phyloP scores from a whole-genome alignment of 805 yeast genomes.

The Lachancea mirantina region DNA sequence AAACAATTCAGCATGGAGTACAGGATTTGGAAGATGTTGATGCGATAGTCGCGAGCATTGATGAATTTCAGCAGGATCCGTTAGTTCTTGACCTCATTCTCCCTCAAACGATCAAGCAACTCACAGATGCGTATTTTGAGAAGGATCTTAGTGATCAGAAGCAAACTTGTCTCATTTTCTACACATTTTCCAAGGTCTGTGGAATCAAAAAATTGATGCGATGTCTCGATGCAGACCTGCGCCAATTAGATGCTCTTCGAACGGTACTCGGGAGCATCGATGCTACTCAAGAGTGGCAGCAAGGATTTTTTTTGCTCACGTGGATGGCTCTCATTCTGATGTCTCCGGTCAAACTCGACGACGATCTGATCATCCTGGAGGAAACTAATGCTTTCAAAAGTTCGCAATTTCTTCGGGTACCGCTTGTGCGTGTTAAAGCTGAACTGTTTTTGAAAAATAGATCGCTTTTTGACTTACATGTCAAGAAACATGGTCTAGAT shows the following conservation, averaged over 20 bases:
- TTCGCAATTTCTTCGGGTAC: slow-evolving; percentile 39
- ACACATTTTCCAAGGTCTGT: slow-evolving; percentile 56
- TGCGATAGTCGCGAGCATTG: slow-evolving; percentile 12
- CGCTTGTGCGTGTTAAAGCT: slow-evolving; percentile 29
- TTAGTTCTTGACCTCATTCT: slow-evolving; percentile 10
- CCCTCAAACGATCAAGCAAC: slow-evolving; percentile 4
- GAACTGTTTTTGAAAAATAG: slow-evolving; percentile 27
- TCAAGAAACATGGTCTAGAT: slow-evolving; percentile 10
- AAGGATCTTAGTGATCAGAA: background rate
- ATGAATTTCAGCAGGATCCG: slow-evolving; percentile 26
- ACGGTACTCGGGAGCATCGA: slow-evolving; percentile 14
- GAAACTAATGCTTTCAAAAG: slow-evolving; percentile 31
- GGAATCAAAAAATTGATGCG: slow-evolving; percentile 55
- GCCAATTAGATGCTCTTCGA: slow-evolving; percentile 37
- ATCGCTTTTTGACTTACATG: slow-evolving; percentile 9
- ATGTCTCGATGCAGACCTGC: slow-evolving; percentile 54
- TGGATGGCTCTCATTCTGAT: slow-evolving; percentile 68
- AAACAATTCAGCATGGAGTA: slow-evolving; percentile 11
- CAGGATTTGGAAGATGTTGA: slow-evolving; percentile 5
- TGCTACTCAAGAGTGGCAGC: slow-evolving; percentile 36
- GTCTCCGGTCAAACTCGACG: slow-evolving; percentile 62
- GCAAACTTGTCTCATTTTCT: slow-evolving; percentile 37
- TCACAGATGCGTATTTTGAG: slow-evolving; percentile 6
- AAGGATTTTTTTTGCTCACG: slow-evolving; percentile 44
- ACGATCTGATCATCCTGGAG: slow-evolving; percentile 32